Evolutionary conservation across 1,284 basidiomycete genomes (phyloP), one percentile per base, ranked within the genome.

Genomic region (Peniophora sp.): DNA sequence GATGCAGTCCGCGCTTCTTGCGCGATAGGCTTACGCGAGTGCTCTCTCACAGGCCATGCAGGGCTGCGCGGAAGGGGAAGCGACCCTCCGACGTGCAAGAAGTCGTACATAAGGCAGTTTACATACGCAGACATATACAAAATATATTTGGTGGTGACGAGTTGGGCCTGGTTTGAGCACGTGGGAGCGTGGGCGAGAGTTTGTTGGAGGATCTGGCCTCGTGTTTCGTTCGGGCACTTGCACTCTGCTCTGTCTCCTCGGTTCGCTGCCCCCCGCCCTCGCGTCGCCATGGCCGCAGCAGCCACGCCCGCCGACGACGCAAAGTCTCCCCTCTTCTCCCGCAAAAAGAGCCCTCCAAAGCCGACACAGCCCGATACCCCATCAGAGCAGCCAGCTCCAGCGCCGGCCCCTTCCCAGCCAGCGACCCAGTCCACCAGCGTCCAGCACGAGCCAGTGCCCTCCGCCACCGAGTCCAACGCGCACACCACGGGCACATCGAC

Each of bases 401-500:
- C 24, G 35, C 23, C 39, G 14, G 32, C 14, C 47, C 12, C 27
- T 32, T 32, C 27, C 27, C 27, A 32, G 27, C 27, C 27, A 32
- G 27, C 27, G 27, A 32, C 27, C 27, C 27, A 32, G 27, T 12
- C 27, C 27, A 39, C 51, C 45, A 48, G 52, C 44, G 10, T 37
- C 42, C 17, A 18, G 37, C 37, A n/a, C 27, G 27, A 32, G 12
- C 27, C 27, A 5, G 27, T 49, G n/a, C 45, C 50, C 15, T 51
- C 47, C 17, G 51, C 46, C 24, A 12, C 52, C 9, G 24, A 39
- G 37, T 48, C 42, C 18, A 55, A 56, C 20, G 18, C 48, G 15
- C 42, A 45, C 24, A 41, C 37, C n/a, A 41, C 44, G n/a, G 39
- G 36, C 18, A 44, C 51, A 57, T 20, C 20, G 49, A 66, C 64